Evolutionary conservation across 306 rosid genomes (phyloP).

Genomic region (Canavalia ensiformis): DNA sequence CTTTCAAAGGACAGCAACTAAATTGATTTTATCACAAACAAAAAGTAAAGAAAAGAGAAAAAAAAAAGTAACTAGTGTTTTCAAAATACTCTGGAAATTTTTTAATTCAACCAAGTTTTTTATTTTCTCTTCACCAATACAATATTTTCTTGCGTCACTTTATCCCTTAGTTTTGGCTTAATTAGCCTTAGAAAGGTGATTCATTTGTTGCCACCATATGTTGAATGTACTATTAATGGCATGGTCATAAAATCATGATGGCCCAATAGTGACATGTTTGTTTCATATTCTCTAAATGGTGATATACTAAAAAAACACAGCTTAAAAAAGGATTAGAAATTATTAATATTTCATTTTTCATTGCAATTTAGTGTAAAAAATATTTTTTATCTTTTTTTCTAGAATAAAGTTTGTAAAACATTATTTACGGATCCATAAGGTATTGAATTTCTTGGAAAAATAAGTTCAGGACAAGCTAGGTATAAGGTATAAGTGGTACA

Average conservation of each 20-base stretch:
- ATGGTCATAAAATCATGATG: not conserved
- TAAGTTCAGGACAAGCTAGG: too few species aligned
- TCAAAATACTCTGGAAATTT: not conserved
- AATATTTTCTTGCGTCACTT: not conserved
- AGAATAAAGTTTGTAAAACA: not conserved
- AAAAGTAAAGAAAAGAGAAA: not conserved
- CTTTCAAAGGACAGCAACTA: constrained; percentile 29
- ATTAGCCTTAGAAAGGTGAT: not conserved
- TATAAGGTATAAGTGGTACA: too few species aligned
- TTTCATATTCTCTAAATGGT: not conserved
- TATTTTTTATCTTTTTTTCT: not conserved
- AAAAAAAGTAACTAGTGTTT: not conserved
- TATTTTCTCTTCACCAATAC: not conserved
- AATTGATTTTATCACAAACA: constrained; percentile 18
- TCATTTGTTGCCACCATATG: constrained; percentile 24
- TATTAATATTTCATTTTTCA: not conserved
- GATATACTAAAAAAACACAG: too few species aligned
- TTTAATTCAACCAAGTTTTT: not conserved
- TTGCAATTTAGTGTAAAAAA: not conserved
- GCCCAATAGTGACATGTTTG: not conserved
- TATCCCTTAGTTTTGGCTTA: constrained; percentile 1
- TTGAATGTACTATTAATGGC: constrained; percentile 7
- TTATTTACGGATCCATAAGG: not conserved
- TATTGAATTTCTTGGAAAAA: not conserved
- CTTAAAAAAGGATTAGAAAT: too few species aligned